These are phyloP conservation scores for Tetraselmis striata DNA, from an alignment of 139 green algal genomes.

Conservation along the genomic window DNA sequence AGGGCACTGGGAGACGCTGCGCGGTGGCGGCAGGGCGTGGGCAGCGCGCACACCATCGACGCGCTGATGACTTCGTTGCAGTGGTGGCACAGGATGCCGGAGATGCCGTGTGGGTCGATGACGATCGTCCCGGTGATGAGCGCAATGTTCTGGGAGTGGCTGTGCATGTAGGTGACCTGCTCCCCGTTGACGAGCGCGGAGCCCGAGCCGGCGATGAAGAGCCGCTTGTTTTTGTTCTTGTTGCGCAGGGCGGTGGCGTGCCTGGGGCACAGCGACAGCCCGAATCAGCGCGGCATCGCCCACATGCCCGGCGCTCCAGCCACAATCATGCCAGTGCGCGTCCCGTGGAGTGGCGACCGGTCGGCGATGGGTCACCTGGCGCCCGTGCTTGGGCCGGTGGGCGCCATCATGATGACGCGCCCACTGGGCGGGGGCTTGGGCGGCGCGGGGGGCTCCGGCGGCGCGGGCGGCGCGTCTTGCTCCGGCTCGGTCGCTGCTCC, in stretches of 20 bases:
- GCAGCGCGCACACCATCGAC: neutral
- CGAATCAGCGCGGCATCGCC: conserved; percentile 25
- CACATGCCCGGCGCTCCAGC: conserved; percentile 12
- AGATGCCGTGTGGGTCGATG: conserved; percentile 27
- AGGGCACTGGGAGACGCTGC: too few species aligned
- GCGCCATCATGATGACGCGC: neutral
- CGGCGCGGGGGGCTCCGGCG: neutral
- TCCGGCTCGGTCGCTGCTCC: too few species aligned
- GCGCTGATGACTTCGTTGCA: conserved; percentile 56
- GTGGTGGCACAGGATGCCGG: conserved; percentile 77
- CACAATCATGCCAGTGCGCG: conserved; percentile 6
- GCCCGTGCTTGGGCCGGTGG: neutral
- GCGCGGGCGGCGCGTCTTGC: neutral
- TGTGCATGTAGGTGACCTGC: conserved; percentile 28
- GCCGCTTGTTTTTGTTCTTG: conserved; percentile 61
- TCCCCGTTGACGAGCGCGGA: conserved; percentile 42
- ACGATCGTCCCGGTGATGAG: conserved; percentile 53
- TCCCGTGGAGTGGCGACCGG: neutral
- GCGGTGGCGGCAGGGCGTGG: neutral
- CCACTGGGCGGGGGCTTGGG: neutral
- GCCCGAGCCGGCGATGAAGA: conserved; percentile 51
- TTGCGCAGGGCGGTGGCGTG: conserved; percentile 28
- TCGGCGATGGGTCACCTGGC: too few species aligned
- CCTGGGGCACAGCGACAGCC: neutral
- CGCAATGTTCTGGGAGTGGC: conserved; percentile 27